Percentiles rank a stretch among this genome's conserved stretches.
Evolutionary conservation across 2,329 filamentous ascomycete genomes (phyloP).

Genomic region (Claviceps sp.): DNA sequence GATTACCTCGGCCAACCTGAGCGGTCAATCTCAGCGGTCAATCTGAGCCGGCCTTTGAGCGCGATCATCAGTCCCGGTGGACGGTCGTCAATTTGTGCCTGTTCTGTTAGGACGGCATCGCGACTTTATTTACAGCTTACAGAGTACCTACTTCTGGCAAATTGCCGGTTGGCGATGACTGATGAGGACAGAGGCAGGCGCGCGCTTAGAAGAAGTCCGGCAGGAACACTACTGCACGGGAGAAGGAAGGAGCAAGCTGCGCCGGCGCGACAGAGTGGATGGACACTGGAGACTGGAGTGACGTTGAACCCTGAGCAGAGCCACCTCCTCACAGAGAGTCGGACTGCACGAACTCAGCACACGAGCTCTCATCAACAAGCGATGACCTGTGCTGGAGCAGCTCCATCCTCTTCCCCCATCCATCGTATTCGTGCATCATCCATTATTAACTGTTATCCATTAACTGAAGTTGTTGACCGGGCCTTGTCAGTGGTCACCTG

Average conservation of each 20-base stretch:
- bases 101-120: background rate
- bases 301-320: too few species aligned
- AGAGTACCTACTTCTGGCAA: background rate
- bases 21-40: too few species aligned
- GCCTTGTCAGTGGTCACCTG: background rate
- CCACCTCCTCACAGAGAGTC: too few species aligned
- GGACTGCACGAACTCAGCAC: too few species aligned
- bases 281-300: background rate
- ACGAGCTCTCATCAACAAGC: too few species aligned
- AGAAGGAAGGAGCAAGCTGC: background rate
- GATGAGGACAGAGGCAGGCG: conserved; percentile 2
- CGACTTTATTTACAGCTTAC: background rate
- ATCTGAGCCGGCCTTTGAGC: too few species aligned
- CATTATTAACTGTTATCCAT: background rate
- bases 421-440: background rate
- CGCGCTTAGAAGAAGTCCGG: conserved; percentile 4
- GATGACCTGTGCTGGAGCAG: background rate
- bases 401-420: background rate
- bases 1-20: too few species aligned
- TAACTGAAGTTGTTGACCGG: background rate
- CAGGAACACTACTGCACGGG: background rate
- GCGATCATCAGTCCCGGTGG: background rate
- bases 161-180: background rate
- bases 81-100: background rate
- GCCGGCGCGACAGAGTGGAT: background rate